Base-by-base conservation (phyloP, 768 basidiomycete genomes). In the Polyporus arcularius region DNA sequence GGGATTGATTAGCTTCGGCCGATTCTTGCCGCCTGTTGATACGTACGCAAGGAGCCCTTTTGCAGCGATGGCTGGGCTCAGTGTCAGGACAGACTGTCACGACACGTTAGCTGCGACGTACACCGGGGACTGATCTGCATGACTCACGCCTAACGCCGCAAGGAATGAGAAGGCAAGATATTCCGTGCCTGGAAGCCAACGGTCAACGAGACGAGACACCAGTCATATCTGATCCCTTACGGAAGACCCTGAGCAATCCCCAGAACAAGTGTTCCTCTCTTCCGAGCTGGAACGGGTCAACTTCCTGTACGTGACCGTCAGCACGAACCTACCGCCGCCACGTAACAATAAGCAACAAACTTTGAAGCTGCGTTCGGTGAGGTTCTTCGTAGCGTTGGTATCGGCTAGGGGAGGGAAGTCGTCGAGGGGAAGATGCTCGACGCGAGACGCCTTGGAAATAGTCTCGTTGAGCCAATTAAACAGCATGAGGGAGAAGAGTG, bases 381-480 rank as follows among this genome's bases (percentile, higher is more conserved):
- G 67, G 53, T 72, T 66, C 16, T 67, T 66, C 2, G 72, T 69
- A 16, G 64, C 56, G 58, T 78, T 76, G 38, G 76, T 76, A 63
- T 84, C 82, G 4, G 82, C 78, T 18, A 85, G 64, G 1, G 78
- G 77, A 15, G 83, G 84, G 0, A 81, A 61, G 50, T 75, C 63
- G 2, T 78, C 75, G 35, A 72, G 71, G 2, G 79, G 65, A 1
- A 86, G 61, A 63, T 82, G 81, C 4, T 74, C 54, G 4, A 77
- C 67, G 18, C 73, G 69, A 55, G 76, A 75, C 0, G 78, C 82
- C 11, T 71, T 64, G 49, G 74, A 73, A 35, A 87, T 72, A 21
- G 80, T 70, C 9, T 76, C 75, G 63, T 88, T 82, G 54, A 88
- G 73, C 72, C 79, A 89, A 31, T 74, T 71, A 67, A 78, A 87